Conservation (phyloP, 2,329 filamentous ascomycete genomes). For the Colletotrichum sp. region DNA sequence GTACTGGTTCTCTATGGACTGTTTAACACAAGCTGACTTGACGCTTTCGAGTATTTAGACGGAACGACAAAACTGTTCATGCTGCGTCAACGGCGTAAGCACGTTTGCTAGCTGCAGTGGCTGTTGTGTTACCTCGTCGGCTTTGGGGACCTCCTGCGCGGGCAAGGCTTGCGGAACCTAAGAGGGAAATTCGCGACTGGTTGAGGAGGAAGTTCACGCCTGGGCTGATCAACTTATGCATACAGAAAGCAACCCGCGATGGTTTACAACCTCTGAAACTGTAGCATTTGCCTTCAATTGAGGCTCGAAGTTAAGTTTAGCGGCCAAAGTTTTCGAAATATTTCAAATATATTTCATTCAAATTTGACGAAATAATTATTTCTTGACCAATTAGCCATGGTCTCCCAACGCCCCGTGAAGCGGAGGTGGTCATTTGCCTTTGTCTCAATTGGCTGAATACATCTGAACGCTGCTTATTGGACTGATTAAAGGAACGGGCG, state of each 20-base stretch:
- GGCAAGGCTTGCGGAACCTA: not conserved
- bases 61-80: not conserved
- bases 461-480: not conserved
- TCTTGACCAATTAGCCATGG: accelerated
- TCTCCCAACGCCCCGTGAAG: not conserved
- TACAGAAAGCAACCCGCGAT: accelerated
- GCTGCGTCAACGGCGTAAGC: not conserved
- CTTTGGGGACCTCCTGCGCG: not conserved
- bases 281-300: not conserved
- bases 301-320: accelerated
- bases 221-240: accelerated
- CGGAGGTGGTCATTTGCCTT: not conserved
- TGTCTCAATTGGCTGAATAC: no score
- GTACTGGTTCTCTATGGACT: accelerated
- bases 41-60: not conserved
- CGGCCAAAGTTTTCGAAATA: accelerated
- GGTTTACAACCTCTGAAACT: accelerated
- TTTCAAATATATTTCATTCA: no score
- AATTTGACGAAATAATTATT: accelerated
- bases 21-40: not conserved
- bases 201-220: not conserved
- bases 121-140: not conserved
- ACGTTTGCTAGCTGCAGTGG: not conserved
- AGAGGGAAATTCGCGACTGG: not conserved
- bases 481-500: no score